These are phyloP conservation scores for Dioszegia hungarica DNA, from an alignment of 768 basidiomycete genomes.

Conservation along the genomic window DNA sequence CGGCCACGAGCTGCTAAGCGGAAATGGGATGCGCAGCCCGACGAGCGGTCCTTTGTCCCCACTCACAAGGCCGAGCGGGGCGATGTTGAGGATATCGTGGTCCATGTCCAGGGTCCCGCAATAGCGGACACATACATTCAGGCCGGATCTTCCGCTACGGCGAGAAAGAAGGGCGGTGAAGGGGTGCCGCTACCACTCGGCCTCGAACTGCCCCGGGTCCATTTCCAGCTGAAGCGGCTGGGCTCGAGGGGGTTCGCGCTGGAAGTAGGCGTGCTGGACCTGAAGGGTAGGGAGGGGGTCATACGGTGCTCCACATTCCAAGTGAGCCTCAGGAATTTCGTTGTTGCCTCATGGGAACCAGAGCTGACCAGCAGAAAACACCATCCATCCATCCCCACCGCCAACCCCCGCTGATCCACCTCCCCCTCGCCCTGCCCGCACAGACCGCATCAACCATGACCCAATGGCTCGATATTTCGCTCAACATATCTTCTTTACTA, in stretches of 20 bases:
- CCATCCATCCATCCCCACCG: constrained; percentile 26
- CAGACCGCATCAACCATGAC: constrained; percentile 24
- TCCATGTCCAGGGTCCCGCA: constrained; percentile 41
- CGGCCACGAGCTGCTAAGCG: not conserved
- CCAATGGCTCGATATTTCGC: constrained; percentile 34
- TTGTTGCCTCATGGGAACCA: not conserved
- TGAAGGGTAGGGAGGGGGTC: constrained; percentile 28
- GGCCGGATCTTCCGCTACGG: constrained; percentile 22
- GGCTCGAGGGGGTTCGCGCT: constrained; percentile 29
- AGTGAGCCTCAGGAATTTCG: not conserved
- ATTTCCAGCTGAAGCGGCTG: constrained; percentile 31
- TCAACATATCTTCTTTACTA: constrained; percentile 26
- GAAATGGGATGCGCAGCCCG: constrained; percentile 6
- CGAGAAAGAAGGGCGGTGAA: constrained; percentile 10
- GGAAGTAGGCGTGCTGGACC: constrained; percentile 40
- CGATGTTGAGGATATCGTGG: constrained; percentile 18
- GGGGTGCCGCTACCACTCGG: constrained; percentile 18
- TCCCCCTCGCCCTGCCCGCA: constrained; percentile 35
- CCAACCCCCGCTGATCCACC: constrained; percentile 31
- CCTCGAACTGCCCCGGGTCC: constrained; percentile 29
- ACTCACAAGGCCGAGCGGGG: constrained; percentile 7
- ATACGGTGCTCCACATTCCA: constrained; percentile 29
- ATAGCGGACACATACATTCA: constrained; percentile 36
- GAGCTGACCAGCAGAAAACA: constrained; percentile 14
- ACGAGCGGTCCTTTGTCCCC: constrained; percentile 5